A percentile compares a stretch with the other conserved stretches of the same genome.
Evolutionary conservation across 129 eudicot species (phyloP).

Genomic region (Scalesia atractyloides): DNA sequence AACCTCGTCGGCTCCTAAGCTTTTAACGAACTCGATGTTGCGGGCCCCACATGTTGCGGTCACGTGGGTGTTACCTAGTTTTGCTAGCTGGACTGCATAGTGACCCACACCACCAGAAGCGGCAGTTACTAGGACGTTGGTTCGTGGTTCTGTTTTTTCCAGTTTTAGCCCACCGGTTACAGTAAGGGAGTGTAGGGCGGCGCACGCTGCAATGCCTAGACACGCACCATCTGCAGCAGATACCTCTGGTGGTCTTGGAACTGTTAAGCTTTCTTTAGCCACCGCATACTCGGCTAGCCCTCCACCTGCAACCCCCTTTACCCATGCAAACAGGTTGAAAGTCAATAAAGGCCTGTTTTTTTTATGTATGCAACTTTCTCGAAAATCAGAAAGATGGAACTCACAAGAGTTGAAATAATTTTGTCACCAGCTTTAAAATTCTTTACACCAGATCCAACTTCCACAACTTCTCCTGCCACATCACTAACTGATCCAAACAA

Average conservation of each 20-base stretch:
- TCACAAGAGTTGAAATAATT: constrained; percentile 27
- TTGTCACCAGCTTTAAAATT: background rate
- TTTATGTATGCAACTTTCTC: too few relatives aligned
- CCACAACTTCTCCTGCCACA: background rate
- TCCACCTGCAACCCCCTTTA: constrained; percentile 51
- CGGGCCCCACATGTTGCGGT: constrained; percentile 76
- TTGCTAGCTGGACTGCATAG: constrained; percentile 67
- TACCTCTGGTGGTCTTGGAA: constrained; percentile 51
- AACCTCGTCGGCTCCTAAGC: constrained; percentile 67
- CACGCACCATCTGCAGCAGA: constrained; percentile 62
- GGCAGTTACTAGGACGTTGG: constrained; percentile 57
- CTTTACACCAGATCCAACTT: background rate
- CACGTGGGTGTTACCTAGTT: constrained; percentile 58
- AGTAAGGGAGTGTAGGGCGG: constrained; percentile 61
- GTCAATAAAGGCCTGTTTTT: too few relatives aligned
- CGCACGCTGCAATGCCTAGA: constrained; percentile 48
- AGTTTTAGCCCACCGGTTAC: constrained; percentile 44
- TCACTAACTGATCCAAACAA: background rate
- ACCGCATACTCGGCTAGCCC: constrained; percentile 58
- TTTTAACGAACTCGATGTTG: constrained; percentile 51
- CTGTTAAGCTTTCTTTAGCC: constrained; percentile 46
- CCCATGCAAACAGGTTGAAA: too few relatives aligned
- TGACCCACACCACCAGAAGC: constrained; percentile 78
- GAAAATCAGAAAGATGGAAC: constrained; percentile 11
- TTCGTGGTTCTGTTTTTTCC: constrained; percentile 45